These are phyloP conservation scores for Blastomyces parvus DNA, from an alignment of 2,329 filamentous ascomycete genomes.

Conservation along the genomic window DNA sequence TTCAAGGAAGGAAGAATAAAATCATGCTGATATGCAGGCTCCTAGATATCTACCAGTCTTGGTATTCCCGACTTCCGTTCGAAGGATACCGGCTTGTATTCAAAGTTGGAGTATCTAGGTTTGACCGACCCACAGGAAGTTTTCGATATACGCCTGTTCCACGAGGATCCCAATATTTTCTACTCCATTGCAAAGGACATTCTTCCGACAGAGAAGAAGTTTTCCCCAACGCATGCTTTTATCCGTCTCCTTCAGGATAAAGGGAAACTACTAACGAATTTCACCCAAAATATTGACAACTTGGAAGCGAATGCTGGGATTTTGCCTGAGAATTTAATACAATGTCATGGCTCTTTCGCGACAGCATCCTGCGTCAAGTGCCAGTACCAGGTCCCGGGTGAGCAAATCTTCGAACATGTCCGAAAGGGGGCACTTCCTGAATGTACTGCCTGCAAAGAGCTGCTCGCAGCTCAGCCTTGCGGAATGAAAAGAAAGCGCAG, in stretches of 20 bases:
- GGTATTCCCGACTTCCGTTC: slow-evolving; percentile 97
- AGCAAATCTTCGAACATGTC: slow-evolving; percentile 71
- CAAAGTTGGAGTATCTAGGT: slow-evolving; percentile 69
- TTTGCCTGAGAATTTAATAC: slow-evolving; percentile 68
- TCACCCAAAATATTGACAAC: slow-evolving; percentile 98
- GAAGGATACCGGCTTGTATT: slow-evolving; percentile 84
- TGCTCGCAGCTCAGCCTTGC: slow-evolving; percentile 40
- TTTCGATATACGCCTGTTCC: slow-evolving; percentile 83
- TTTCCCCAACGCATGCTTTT: slow-evolving; percentile 88
- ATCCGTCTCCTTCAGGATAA: slow-evolving; percentile 81
- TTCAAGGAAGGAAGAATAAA: background rate
- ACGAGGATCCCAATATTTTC: slow-evolving; percentile 78
- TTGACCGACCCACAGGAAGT: slow-evolving; percentile 83
- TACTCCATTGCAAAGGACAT: slow-evolving; percentile 89
- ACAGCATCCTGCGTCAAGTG: slow-evolving; percentile 85
- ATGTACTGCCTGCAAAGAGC: slow-evolving; percentile 60
- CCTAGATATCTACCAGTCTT: slow-evolving; percentile 77
- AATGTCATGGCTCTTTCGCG: slow-evolving; percentile 94
- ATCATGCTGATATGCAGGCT: slow-evolving; percentile 8
- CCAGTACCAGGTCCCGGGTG: slow-evolving; percentile 60
- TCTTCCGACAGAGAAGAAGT: slow-evolving; percentile 66
- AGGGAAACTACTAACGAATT: slow-evolving; percentile 86
- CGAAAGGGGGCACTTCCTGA: slow-evolving; percentile 64
- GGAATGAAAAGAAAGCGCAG: slow-evolving; percentile 46
- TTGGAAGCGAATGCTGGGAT: slow-evolving; percentile 84